Evolutionary conservation across 176 grass and related monocot genomes (phyloP).

Genomic region (Aegilops sharonensis): DNA sequence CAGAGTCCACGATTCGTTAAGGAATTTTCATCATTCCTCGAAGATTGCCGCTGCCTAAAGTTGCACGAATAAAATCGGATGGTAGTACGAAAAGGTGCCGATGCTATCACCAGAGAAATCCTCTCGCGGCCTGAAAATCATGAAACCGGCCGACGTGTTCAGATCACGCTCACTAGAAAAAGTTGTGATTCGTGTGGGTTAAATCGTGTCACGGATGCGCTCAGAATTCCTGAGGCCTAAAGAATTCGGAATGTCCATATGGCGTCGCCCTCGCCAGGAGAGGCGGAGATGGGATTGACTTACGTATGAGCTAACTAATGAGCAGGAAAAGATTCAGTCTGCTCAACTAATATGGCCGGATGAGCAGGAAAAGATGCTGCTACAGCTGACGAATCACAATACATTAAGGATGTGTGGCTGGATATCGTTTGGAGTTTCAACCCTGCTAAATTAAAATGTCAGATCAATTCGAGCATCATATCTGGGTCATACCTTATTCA

Average conservation of each 20-base stretch:
- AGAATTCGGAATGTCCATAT: not conserved
- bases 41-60: too few relatives aligned
- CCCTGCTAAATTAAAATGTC: not conserved
- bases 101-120: not conserved
- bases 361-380: slow-evolving; percentile 31
- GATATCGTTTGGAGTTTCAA: not conserved
- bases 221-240: not conserved
- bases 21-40: not conserved
- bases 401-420: slow-evolving; percentile 8
- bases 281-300: not conserved
- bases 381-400: not conserved
- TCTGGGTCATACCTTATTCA: too few relatives aligned
- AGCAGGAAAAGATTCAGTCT: slow-evolving; percentile 30
- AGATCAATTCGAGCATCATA: not conserved
- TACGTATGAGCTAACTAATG: not conserved
- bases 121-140: not conserved
- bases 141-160: not conserved
- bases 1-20: not conserved
- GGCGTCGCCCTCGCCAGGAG: slow-evolving; percentile 9
- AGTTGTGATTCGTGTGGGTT: not conserved
- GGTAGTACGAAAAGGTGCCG: not conserved
- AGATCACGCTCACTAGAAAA: not conserved
- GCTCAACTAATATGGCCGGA: not conserved
- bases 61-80: not conserved
- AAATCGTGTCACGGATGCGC: not conserved